Evolutionary conservation across 2,329 filamentous ascomycete genomes (phyloP), one percentile per base, ranked within the genome.

Genomic region (Talaromyces piceae): DNA sequence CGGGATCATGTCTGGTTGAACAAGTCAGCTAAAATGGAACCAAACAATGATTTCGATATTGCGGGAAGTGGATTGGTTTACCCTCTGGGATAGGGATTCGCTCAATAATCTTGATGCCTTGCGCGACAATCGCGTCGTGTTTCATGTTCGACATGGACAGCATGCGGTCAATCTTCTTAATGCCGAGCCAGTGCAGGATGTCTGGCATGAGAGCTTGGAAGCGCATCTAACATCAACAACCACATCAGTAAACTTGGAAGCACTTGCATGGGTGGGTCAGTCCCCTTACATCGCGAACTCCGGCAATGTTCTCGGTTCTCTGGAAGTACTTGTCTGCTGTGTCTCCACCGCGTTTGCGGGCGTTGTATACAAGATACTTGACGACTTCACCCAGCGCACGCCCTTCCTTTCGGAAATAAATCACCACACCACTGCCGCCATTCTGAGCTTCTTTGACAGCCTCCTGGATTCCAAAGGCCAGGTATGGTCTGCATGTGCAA

Each of bases 191-290:
- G 72, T 97, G 93, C 49, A 97, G 78, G 58, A 97, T 95, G 67
- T 95, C 90, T 28, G 93, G 91, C 93, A 97, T 97, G 50, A 98
- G 77, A 25, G 91, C 91, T 75, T 97, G 93, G 78, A 97, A 97
- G 33, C 93, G 84, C 91, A 97, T 97, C 66, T 86, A 77, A 66
- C 91, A 97, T 97, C 66, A 86, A 77, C 66, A 50, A 33, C 56
- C 54, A n/a, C 33, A 49, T 62, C 31, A 59, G 55, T n/a, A n/a
- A n/a, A n/a, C n/a, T n/a, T n/a, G n/a, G n/a, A n/a, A n/a, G n/a
- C n/a, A n/a, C n/a, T n/a, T n/a, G n/a, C n/a, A n/a, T n/a, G n/a
- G n/a, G n/a, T n/a, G n/a, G n/a, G n/a, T n/a, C n/a, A n/a, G n/a
- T n/a, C n/a, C n/a, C n/a, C 64, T 51, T 61, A 70, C 67, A 53